A percentile compares a stretch with the other conserved stretches of the same genome.
These are phyloP conservation scores for Cubamyces lactineus DNA, from an alignment of 768 basidiomycete species.

Conservation along the genomic window DNA sequence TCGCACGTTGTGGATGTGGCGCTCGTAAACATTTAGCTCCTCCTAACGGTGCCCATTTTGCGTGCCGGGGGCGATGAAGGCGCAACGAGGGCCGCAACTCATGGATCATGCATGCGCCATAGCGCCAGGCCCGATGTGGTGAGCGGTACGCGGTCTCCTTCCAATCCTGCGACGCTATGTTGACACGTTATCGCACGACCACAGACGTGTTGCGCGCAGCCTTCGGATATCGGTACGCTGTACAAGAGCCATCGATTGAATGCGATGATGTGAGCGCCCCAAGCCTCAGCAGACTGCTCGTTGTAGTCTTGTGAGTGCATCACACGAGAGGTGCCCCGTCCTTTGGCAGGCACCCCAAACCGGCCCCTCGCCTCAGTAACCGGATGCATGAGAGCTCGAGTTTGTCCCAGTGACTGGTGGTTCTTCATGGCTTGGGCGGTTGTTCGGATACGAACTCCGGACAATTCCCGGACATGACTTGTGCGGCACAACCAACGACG, in stretches of 20 bases:
- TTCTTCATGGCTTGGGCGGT: constrained; percentile 3
- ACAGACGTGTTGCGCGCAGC: neutral
- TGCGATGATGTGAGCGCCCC: neutral
- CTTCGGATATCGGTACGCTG: constrained; percentile 13
- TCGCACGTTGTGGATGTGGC: no score
- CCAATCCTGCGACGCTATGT: neutral
- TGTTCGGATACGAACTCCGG: constrained; percentile 11
- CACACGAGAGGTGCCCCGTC: neutral
- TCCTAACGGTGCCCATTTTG: no score
- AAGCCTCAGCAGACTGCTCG: neutral
- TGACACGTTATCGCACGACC: neutral
- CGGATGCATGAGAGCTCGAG: constrained; percentile 1
- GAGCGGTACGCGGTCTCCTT: neutral
- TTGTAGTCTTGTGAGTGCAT: constrained; percentile 6
- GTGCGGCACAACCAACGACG: neutral
- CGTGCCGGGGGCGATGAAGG: neutral
- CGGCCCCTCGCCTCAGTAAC: constrained; percentile 3
- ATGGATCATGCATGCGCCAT: constrained; percentile 11
- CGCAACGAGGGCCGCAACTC: constrained; percentile 5
- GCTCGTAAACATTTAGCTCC: no score
- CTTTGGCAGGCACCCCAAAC: constrained; percentile 5
- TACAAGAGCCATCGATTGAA: neutral
- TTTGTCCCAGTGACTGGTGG: constrained; percentile 4
- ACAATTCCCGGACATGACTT: constrained; percentile 13
- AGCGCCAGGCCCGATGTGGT: neutral